These are phyloP conservation scores for Metarhizium guizhouense DNA, from an alignment of 2,329 filamentous ascomycete genomes.

Conservation along the genomic window DNA sequence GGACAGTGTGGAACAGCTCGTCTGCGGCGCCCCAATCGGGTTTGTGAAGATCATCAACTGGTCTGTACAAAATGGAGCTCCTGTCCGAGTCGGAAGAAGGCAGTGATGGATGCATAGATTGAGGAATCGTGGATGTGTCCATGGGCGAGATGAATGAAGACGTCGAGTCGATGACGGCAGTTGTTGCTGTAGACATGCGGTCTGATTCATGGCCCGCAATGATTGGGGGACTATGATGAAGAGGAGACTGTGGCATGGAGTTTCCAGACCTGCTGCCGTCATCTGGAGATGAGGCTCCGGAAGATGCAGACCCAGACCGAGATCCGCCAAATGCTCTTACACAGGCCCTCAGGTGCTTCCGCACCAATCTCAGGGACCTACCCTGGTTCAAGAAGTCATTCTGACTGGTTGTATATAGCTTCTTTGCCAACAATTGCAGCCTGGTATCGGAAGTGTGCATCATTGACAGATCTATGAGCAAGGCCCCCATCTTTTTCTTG, in stretches of 20 bases:
- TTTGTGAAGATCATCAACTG: slow-evolving; percentile 15
- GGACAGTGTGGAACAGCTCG: slow-evolving; percentile 14
- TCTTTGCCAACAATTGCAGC: slow-evolving; percentile 15
- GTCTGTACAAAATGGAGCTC: slow-evolving; percentile 13
- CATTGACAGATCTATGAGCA: slow-evolving; percentile 13
- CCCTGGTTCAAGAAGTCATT: slow-evolving; percentile 19
- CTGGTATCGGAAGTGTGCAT: slow-evolving; percentile 14
- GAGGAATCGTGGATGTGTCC: slow-evolving; percentile 7
- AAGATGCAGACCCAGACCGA: slow-evolving; percentile 9
- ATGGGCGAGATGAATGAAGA: slow-evolving; percentile 11
- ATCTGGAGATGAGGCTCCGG: slow-evolving; percentile 7
- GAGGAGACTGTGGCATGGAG: slow-evolving; percentile 15
- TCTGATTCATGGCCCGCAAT: slow-evolving; percentile 7
- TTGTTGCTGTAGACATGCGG: slow-evolving; percentile 9
- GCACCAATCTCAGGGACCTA: slow-evolving; percentile 13
- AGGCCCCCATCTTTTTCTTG: slow-evolving; percentile 9
- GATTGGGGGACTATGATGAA: slow-evolving; percentile 1
- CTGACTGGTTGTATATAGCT: slow-evolving; percentile 19
- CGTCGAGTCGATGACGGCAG: slow-evolving; percentile 6
- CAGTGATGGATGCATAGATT: slow-evolving; percentile 7
- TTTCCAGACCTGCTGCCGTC: slow-evolving; percentile 2
- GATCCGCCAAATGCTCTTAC: slow-evolving; percentile 12
- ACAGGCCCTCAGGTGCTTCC: slow-evolving; percentile 21
- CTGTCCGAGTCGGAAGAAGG: slow-evolving; percentile 13
- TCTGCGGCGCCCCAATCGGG: slow-evolving; percentile 15